Evolutionary conservation across 2,329 filamentous ascomycete species (phyloP).

Genomic region (Diaporthe australafricana): DNA sequence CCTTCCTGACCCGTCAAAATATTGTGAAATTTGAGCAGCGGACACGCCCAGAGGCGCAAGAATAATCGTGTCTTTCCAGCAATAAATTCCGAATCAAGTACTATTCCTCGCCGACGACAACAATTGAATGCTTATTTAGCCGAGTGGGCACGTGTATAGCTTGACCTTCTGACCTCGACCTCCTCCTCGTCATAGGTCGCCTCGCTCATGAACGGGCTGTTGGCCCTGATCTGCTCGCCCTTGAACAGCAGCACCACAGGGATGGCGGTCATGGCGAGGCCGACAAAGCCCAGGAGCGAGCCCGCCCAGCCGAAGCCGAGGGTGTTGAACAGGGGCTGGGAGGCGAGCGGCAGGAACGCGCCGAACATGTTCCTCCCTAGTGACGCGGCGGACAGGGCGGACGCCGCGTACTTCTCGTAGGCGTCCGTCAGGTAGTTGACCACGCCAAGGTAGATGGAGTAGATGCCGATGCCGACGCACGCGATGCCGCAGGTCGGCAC

Average conservation of each 20-base stretch:
- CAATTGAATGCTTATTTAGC: neutral
- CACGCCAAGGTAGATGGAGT: slow-evolving; percentile 75
- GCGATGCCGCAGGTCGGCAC: slow-evolving; percentile 71
- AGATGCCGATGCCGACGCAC: slow-evolving; percentile 74
- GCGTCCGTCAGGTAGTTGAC: slow-evolving; percentile 78
- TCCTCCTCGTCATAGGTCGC: slow-evolving; percentile 30
- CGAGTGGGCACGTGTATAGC: neutral
- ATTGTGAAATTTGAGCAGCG: neutral
- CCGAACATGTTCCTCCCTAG: slow-evolving; percentile 76
- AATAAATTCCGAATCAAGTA: neutral
- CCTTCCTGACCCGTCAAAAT: neutral
- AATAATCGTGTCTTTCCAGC: neutral
- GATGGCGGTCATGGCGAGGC: slow-evolving; percentile 68
- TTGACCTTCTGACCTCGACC: neutral
- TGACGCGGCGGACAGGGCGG: slow-evolving; percentile 73
- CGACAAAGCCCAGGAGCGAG: slow-evolving; percentile 73
- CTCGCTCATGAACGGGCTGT: slow-evolving; percentile 68
- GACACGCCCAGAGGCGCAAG: neutral
- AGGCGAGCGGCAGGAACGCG: slow-evolving; percentile 54
- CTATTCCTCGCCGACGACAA: no score
- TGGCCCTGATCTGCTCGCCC: slow-evolving; percentile 69
- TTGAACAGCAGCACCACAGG: slow-evolving; percentile 76
- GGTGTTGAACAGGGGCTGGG: slow-evolving; percentile 65
- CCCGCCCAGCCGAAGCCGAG: slow-evolving; percentile 59
- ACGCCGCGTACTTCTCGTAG: slow-evolving; percentile 75